Evolutionary conservation across 2,329 filamentous ascomycete species (phyloP), one percentile per base, ranked within the genome.

Genomic region (Fusarium humuli): DNA sequence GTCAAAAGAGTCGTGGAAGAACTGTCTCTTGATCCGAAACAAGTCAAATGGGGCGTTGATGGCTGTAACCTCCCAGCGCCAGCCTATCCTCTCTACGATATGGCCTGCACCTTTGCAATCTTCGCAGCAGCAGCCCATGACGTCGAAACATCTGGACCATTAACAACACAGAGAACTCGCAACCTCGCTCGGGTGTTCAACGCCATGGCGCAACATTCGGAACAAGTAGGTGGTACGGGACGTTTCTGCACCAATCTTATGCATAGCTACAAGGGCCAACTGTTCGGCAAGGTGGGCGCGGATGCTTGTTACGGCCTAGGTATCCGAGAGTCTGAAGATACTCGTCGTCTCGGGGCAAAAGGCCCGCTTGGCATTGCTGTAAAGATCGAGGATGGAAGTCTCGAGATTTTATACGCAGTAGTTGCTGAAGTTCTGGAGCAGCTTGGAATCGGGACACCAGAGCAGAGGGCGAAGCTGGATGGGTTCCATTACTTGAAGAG

Each of bases 41-140:
- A 76, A 1, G 70, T 84, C 3, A 57, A 69, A 57, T 86, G 83
- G 83, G 82, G 77, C 0, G 70, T 82, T 16, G 83, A 85, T 58
- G 82, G 83, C 1, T 86, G 84, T 54, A 85, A 85, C 60, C 76
- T 85, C 18, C 82, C 83, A 1, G 80, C 83, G 0, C 84, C 83
- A 0, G 83, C 82, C 1, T 71, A 81, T 20, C 77, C 82, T 0
- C 69, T 86, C n/a, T 58, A 65, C 12, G 64, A 73, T 20, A 54
- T 84, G 47, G 81, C 76, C 0, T 64, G 65, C 13, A 76, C 80
- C 14, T 84, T 77, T 66, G 80, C 79, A 4, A 46, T 25, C 0
- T 79, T 85, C 52, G 82, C 83, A 1, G 62, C 67, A 1, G 81
- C 81, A 0, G 77, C 75, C 2, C 69, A 79, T 22, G 14, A 44